These are phyloP conservation scores for Alternaria novae-zelandiae DNA, from an alignment of 2,329 filamentous ascomycete genomes.

Conservation along the genomic window DNA sequence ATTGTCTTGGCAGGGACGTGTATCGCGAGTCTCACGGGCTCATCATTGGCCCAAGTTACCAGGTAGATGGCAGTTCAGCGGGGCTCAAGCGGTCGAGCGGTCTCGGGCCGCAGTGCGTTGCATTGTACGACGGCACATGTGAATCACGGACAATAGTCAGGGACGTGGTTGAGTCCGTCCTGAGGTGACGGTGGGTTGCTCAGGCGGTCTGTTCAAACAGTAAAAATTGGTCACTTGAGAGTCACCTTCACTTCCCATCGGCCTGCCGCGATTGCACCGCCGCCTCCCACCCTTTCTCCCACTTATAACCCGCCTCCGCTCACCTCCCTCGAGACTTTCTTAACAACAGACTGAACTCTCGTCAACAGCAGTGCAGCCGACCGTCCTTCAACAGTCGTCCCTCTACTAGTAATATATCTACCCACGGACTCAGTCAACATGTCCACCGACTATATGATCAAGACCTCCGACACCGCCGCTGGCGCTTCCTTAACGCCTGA, in stretches of 20 bases:
- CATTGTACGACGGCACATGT: conserved; percentile 11
- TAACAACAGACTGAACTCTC: conserved; percentile 3
- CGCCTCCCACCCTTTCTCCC: background rate
- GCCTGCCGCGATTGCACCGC: conserved; percentile 5
- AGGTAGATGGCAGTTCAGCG: conserved; percentile 8
- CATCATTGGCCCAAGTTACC: conserved; percentile 6
- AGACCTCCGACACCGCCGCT: background rate
- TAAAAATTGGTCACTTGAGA: conserved; percentile 17
- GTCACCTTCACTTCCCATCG: conserved; percentile 25
- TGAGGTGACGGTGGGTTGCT: conserved; percentile 11
- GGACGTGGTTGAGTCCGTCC: conserved; percentile 7
- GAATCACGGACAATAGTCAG: conserved; percentile 17
- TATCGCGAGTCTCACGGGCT: conserved; percentile 7
- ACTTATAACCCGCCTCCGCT: conserved; percentile 26
- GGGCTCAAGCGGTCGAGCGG: conserved; percentile 12
- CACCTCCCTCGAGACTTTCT: conserved; percentile 36
- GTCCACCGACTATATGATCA: conserved; percentile 7
- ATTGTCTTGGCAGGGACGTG: conserved; percentile 13
- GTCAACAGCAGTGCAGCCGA: background rate
- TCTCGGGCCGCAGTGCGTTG: conserved; percentile 12
- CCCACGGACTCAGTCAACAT: conserved; percentile 4
- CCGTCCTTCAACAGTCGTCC: background rate
- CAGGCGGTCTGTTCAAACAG: conserved; percentile 28
- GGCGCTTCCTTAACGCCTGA: background rate
- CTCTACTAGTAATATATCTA: background rate